Evolutionary conservation across 768 basidiomycete genomes (phyloP), one percentile per base, ranked within the genome.

Genomic region (Amanita phalloides): DNA sequence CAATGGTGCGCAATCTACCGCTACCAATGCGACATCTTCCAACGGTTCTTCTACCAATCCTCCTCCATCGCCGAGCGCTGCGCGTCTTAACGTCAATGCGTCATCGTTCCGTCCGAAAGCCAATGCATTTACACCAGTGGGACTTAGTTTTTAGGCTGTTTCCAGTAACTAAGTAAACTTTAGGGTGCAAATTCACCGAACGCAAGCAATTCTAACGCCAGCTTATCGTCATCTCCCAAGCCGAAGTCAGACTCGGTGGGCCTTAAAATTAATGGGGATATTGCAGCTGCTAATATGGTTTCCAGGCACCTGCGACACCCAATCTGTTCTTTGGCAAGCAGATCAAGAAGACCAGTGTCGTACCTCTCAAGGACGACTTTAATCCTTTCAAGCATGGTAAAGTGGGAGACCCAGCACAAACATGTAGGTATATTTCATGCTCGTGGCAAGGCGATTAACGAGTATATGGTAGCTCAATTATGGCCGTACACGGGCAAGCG

Each of bases 291-390:
- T 56, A 46, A 51, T 43, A 42, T 55, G 51, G 32, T 33, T 54
- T 50, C 9, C 45, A 75, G 71, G 58, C 67, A n/a, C 70, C 73
- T 45, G 53, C 77, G 23, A 66, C 75, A 8, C 80, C 82, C 30
- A 90, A 96, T 62, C 85, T 90, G 14, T 98, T 97, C 84, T 98
- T 96, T 61, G 89, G 92, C 28, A 84, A 86, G 33, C 64, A 72
- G 17, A 78, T 82, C 64, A 91, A 91, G 75, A 89, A 86, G 69
- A 77, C 74, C 49, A 61, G 76, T 3, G 74, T 79, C 21, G 85
- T 94, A 33, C 86, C 90, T 62, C 79, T 95, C 66, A 90, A 95
- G 69, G 91, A 96, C 59, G 95, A 97, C 63, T 99, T 99, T 64
- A 96, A 94, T 65, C 93, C 95, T 13, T 96, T 95, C 79, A 90